Evolutionary conservation across 169 alveolate genomes (phyloP).

Genomic region (Hepatocystis sp.): DNA sequence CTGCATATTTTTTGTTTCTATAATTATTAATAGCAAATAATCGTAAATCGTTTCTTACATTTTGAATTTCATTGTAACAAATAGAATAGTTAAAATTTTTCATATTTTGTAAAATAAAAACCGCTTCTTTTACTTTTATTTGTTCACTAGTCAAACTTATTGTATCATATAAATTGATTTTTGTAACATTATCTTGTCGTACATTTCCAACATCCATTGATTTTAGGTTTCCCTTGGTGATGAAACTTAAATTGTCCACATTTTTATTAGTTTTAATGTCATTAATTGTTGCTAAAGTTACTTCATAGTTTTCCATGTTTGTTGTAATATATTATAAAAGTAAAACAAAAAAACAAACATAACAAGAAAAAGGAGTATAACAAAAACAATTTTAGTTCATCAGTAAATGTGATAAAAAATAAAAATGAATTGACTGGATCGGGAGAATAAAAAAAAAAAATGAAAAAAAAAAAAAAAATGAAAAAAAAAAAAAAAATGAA

Average conservation of each 20-base stretch:
- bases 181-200: conserved; percentile 16
- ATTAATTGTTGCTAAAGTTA: conserved; percentile 47
- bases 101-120: conserved; percentile 58
- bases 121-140: conserved; percentile 73
- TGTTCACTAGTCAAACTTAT: conserved; percentile 57
- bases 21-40: conserved; percentile 78
- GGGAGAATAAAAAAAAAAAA: too few relatives aligned
- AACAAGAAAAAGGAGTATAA: neutral
- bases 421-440: too few relatives aligned
- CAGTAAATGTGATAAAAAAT: too few relatives aligned
- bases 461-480: too few relatives aligned
- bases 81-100: conserved; percentile 71
- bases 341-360: too few relatives aligned
- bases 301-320: conserved; percentile 45
- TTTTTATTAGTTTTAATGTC: conserved; percentile 70
- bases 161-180: conserved; percentile 47
- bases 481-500: too few relatives aligned
- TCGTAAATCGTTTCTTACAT: conserved; percentile 79
- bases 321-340: neutral
- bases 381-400: neutral
- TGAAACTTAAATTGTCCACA: conserved; percentile 49
- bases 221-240: conserved; percentile 46
- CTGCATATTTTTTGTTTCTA: conserved; percentile 78
- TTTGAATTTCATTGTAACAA: conserved; percentile 77
- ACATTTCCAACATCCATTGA: conserved; percentile 30